Evolutionary conservation across 768 basidiomycete genomes (phyloP).

Genomic region (Termitomyces sp.): DNA sequence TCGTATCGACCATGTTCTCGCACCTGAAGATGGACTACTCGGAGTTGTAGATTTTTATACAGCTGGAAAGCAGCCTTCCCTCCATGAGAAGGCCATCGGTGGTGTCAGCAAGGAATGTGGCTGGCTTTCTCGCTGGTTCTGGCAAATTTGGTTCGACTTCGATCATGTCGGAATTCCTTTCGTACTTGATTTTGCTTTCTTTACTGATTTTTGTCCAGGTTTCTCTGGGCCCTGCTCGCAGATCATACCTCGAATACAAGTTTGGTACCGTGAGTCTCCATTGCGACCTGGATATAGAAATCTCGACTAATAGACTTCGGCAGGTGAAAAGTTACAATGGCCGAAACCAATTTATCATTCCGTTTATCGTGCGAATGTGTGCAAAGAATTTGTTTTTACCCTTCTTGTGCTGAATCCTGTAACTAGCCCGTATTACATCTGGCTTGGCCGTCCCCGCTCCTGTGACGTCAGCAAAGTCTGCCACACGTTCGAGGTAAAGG

Average conservation of each 20-base stretch:
- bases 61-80: constrained; percentile 45
- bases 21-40: constrained; percentile 51
- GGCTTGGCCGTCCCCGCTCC: constrained; percentile 62
- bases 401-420: not conserved
- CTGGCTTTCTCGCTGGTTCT: constrained; percentile 72
- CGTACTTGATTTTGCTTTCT: not conserved
- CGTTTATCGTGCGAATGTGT: constrained; percentile 59
- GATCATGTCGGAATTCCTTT: constrained; percentile 32
- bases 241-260: constrained; percentile 73
- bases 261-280: constrained; percentile 56
- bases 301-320: not conserved
- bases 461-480: constrained; percentile 51
- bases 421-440: constrained; percentile 64
- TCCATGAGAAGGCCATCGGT: constrained; percentile 58
- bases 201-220: constrained; percentile 20
- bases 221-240: constrained; percentile 47
- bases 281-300: not conserved
- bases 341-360: constrained; percentile 64
- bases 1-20: constrained; percentile 58
- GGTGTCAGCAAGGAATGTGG: constrained; percentile 53
- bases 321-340: constrained; percentile 66
- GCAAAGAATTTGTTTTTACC: not conserved
- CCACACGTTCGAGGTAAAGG: constrained; percentile 57
- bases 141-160: constrained; percentile 68
- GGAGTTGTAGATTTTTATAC: constrained; percentile 76